Conservation (phyloP, 441 rosid genomes). For the Syzygium malaccense region DNA sequence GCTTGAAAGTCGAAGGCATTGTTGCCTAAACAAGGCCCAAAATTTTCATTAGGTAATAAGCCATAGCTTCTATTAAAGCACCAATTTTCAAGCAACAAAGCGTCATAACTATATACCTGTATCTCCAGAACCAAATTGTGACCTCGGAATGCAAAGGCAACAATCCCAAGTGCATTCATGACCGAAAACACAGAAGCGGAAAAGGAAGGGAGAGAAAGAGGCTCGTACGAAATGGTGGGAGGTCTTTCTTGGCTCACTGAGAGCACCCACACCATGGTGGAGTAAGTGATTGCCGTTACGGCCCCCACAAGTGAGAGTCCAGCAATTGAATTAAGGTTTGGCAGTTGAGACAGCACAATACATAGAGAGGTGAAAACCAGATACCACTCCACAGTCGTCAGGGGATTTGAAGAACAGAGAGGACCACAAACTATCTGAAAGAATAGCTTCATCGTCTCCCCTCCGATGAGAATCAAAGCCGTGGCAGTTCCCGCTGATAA, state of each 20-base stretch:
- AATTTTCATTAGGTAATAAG: neutral
- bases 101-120: slow-evolving; percentile 49
- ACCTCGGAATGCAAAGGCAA: slow-evolving; percentile 92
- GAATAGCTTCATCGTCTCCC: slow-evolving; percentile 90
- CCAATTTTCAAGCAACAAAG: neutral
- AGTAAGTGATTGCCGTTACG: slow-evolving; percentile 83
- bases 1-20: slow-evolving; percentile 95
- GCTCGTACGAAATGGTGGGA: slow-evolving; percentile 64
- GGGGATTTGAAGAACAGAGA: slow-evolving; percentile 71
- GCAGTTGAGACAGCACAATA: slow-evolving; percentile 93
- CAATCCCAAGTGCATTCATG: slow-evolving; percentile 86
- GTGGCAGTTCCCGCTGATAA: slow-evolving; percentile 94
- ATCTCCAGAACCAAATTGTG: slow-evolving; percentile 86
- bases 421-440: slow-evolving; percentile 94
- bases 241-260: slow-evolving; percentile 93
- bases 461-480: slow-evolving; percentile 85
- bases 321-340: slow-evolving; percentile 93
- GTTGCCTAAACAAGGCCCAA: slow-evolving; percentile 51
- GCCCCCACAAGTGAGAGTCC: slow-evolving; percentile 95
- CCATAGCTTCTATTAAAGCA: neutral
- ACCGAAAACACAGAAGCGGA: slow-evolving; percentile 61
- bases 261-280: slow-evolving; percentile 93
- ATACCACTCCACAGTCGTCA: slow-evolving; percentile 94
- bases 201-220: slow-evolving; percentile 55
- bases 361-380: slow-evolving; percentile 86